Evolutionary conservation across 2,329 filamentous ascomycete genomes (phyloP).

Genomic region (Zarea fungicola): DNA sequence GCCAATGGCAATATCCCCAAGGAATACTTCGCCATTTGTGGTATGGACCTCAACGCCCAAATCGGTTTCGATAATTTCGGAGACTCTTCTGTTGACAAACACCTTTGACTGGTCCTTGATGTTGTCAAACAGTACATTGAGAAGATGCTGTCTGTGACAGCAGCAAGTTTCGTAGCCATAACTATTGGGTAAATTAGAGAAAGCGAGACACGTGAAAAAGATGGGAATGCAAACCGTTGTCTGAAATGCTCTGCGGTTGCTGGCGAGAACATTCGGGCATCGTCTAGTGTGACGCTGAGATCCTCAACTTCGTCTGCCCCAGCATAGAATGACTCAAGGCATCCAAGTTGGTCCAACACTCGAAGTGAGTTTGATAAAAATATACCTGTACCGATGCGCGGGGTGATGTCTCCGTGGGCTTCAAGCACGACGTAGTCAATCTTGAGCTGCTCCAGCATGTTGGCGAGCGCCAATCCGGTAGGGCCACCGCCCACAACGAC

Average conservation of each 20-base stretch:
- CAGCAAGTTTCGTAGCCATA: conserved; percentile 8
- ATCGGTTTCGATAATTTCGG: conserved; percentile 14
- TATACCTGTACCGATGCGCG: conserved; percentile 43
- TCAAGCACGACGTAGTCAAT: conserved; percentile 49
- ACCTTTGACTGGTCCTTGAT: conserved; percentile 23
- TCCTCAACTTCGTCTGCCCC: not conserved
- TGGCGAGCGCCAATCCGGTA: conserved; percentile 32
- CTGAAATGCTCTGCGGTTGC: conserved; percentile 2
- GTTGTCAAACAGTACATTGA: conserved; percentile 28
- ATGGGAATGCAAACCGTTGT: not conserved
- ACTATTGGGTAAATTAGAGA: not conserved
- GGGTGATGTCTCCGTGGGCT: conserved; percentile 33
- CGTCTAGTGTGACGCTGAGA: not conserved
- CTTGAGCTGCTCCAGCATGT: conserved; percentile 35
- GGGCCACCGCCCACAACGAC: conserved; percentile 44
- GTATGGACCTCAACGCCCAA: not conserved
- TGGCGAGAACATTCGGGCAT: not conserved
- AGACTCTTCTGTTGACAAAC: conserved; percentile 13
- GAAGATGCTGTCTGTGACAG: conserved; percentile 25
- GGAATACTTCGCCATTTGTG: conserved; percentile 13
- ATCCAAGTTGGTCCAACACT: conserved; percentile 44
- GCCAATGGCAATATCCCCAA: conserved; percentile 31
- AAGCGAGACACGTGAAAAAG: not conserved
- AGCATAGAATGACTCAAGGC: conserved; percentile 20
- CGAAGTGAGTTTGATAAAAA: conserved; percentile 38